Evolutionary conservation across 2,329 filamentous ascomycete genomes (phyloP), one percentile per base, ranked within the genome.

Genomic region (Neocatenulostroma microsporum): DNA sequence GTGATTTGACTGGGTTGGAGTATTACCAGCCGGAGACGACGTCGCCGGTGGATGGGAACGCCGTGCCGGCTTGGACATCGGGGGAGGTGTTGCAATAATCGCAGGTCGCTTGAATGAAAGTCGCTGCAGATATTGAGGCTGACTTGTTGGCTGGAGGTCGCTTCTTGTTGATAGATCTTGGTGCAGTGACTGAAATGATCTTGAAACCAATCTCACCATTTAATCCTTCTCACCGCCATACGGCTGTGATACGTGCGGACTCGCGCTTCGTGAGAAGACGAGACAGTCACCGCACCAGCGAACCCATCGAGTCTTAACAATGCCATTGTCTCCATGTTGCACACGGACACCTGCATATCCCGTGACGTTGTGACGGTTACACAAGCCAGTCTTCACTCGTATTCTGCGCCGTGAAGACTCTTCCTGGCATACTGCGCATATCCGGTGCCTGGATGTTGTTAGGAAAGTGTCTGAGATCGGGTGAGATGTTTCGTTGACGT

Each of bases 41-140:
- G 2, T 47, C 45, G 42, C 50, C 51, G 3, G 25, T 26, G 12
- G 39, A 54, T 31, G 47, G 44, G 17, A 28, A 21, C 21, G 49
- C 48, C 5, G 30, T 56, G 18, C 50, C 47, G 26, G 41, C 44
- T 5, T 54, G 53, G 51, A 42, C 40, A 15, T 40, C 48, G 11
- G 43, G 42, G 15, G 46, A 48, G 33, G 34, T 13, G 18, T 23
- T 37, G 37, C 25, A 37, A 32, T 34, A 30, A 36, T 23, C 8
- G 11, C 10, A 21, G 23, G 13, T 9, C 11, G 11, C 17, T 18
- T 20, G 19, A 20, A 21, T 14, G 19, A n/a, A n/a, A n/a, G n/a
- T n/a, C n/a, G n/a, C n/a, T n/a, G n/a, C n/a, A n/a, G n/a, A n/a
- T n/a, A n/a, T n/a, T n/a, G n/a, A n/a, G n/a, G n/a, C 9, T 3